Conservation (phyloP, 805 yeast genomes). For the Maudiozyma turicensis region DNA sequence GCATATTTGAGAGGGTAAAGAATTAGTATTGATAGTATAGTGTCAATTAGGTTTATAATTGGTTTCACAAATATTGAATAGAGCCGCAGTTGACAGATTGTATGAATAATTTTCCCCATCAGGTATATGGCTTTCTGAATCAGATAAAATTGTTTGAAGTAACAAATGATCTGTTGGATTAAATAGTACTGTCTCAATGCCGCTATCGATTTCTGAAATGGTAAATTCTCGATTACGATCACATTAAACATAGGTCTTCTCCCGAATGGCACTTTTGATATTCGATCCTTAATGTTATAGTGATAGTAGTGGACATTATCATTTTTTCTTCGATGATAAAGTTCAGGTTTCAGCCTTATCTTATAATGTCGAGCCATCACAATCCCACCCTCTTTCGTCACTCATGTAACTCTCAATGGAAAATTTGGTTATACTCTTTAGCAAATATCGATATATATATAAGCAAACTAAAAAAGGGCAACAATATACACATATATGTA, state of each 20-base stretch:
- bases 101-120: not conserved
- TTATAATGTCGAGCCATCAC: not conserved
- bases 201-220: not conserved
- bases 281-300: not conserved
- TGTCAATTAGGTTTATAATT: not conserved
- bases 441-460: not conserved
- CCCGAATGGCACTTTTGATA: not conserved
- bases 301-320: not conserved
- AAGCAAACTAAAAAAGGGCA: not conserved
- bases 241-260: not conserved
- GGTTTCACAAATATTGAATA: not conserved
- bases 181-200: not conserved
- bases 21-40: not conserved
- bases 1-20: not conserved
- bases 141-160: too few relatives aligned
- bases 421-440: not conserved
- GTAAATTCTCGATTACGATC: not conserved
- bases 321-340: not conserved
- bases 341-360: slow-evolving; percentile 1
- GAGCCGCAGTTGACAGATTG: not conserved
- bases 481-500: not conserved
- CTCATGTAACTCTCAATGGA: too few relatives aligned
- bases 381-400: not conserved
- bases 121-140: not conserved
- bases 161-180: not conserved